Conservation (phyloP, 2,329 filamentous ascomycete genomes). For the Penicillium verrucosum region DNA sequence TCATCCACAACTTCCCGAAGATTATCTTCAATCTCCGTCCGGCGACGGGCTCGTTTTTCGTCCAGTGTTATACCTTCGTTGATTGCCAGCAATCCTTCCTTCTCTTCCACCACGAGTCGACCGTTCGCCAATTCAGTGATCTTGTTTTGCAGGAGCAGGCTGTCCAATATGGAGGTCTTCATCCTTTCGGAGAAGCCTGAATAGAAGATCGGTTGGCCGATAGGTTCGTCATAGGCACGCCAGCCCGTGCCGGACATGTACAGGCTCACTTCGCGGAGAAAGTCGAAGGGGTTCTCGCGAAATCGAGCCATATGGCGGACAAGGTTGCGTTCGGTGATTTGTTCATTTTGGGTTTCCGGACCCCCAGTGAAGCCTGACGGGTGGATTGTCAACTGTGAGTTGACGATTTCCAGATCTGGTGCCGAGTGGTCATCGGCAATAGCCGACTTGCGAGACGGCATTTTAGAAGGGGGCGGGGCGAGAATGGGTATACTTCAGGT, state of each 20-base stretch:
- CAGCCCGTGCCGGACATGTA: slow-evolving; percentile 92
- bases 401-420: slow-evolving; percentile 74
- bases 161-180: slow-evolving; percentile 71
- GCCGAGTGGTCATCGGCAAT: slow-evolving; percentile 49
- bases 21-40: slow-evolving; percentile 64
- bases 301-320: slow-evolving; percentile 81
- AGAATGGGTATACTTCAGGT: neutral
- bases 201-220: slow-evolving; percentile 93
- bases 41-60: slow-evolving; percentile 32
- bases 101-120: slow-evolving; percentile 71
- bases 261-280: slow-evolving; percentile 87
- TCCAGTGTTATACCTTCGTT: slow-evolving; percentile 27
- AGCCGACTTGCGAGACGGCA: slow-evolving; percentile 32
- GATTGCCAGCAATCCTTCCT: slow-evolving; percentile 63
- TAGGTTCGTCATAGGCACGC: slow-evolving; percentile 86
- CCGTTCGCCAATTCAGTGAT: slow-evolving; percentile 73
- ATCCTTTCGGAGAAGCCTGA: slow-evolving; percentile 88
- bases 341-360: slow-evolving; percentile 41
- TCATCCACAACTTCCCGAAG: slow-evolving; percentile 78
- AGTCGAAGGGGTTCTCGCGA: slow-evolving; percentile 68
- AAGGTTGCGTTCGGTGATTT: slow-evolving; percentile 48
- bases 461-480: slow-evolving; percentile 12
- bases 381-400: slow-evolving; percentile 70
- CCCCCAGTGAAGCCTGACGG: slow-evolving; percentile 60
- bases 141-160: slow-evolving; percentile 69